Percentiles rank a stretch among this genome's conserved stretches.
Evolutionary conservation across 2,329 filamentous ascomycete species (phyloP).

Genomic region (Hymenoscyphus fructigenus): DNA sequence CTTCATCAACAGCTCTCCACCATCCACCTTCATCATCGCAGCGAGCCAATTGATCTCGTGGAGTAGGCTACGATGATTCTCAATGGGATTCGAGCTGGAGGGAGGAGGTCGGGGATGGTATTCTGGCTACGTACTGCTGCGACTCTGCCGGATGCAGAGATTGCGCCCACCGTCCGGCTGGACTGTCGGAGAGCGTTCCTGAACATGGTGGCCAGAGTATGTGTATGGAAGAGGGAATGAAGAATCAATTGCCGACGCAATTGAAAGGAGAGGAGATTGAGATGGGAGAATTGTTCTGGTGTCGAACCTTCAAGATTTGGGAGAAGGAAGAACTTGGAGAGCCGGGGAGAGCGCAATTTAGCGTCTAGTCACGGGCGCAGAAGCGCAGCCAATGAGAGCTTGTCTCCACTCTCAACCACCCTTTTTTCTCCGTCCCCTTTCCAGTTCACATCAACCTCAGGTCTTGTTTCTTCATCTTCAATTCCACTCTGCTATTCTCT

Average conservation of each 20-base stretch:
- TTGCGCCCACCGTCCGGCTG: conserved; percentile 89
- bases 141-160: conserved; percentile 89
- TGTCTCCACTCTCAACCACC: not conserved
- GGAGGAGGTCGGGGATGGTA: conserved; percentile 39
- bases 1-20: conserved; percentile 42
- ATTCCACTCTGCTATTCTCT: not conserved
- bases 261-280: conserved; percentile 61
- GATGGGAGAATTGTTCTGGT: conserved; percentile 30
- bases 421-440: not conserved
- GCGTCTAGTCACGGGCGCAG: too few relatives aligned
- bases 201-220: conserved; percentile 76
- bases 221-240: conserved; percentile 50
- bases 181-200: conserved; percentile 97
- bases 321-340: conserved; percentile 9
- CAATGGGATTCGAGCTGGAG: conserved; percentile 38
- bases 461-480: not conserved
- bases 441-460: not conserved
- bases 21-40: conserved; percentile 35
- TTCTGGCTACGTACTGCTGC: conserved; percentile 79
- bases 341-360: too few relatives aligned
- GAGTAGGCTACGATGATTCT: conserved; percentile 38
- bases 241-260: conserved; percentile 66
- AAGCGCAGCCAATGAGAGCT: not conserved
- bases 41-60: conserved; percentile 40
- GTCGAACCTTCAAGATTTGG: conserved; percentile 26